Evolutionary conservation across 768 basidiomycete species (phyloP).

Genomic region (Naganishia onofrii): DNA sequence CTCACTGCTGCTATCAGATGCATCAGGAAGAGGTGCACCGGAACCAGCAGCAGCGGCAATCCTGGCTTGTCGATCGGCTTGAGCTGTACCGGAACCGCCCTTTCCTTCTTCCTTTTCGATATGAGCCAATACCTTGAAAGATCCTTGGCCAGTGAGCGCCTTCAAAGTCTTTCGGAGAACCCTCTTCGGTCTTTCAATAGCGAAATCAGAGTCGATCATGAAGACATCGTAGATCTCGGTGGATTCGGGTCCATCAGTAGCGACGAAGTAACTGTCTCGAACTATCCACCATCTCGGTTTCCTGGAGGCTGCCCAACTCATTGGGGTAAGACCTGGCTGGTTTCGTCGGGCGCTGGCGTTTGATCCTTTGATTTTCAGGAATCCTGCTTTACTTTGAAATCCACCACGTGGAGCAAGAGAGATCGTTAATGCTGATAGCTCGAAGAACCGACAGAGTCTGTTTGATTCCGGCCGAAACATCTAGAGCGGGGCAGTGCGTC

Average conservation of each 20-base stretch:
- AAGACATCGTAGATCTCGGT: slow-evolving; percentile 90
- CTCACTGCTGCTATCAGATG: slow-evolving; percentile 2
- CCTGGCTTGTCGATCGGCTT: slow-evolving; percentile 24
- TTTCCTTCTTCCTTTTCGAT: slow-evolving; percentile 27
- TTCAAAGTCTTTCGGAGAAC: slow-evolving; percentile 82
- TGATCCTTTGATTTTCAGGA: slow-evolving; percentile 55
- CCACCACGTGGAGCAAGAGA: slow-evolving; percentile 72
- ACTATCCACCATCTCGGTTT: slow-evolving; percentile 85
- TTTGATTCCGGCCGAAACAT: slow-evolving; percentile 96
- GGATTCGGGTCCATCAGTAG: slow-evolving; percentile 76
- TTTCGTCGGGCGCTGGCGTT: slow-evolving; percentile 50
- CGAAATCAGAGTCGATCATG: slow-evolving; percentile 81
- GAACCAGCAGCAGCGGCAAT: slow-evolving; percentile 33
- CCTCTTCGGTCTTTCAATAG: slow-evolving; percentile 82
- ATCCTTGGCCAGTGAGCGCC: slow-evolving; percentile 57
- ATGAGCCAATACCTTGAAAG: slow-evolving; percentile 30
- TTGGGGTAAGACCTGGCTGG: slow-evolving; percentile 54
- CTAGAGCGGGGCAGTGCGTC: slow-evolving; percentile 53
- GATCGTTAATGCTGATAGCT: slow-evolving; percentile 83
- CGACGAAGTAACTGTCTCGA: slow-evolving; percentile 85
- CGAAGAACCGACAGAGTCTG: slow-evolving; percentile 82
- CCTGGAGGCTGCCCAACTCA: slow-evolving; percentile 55
- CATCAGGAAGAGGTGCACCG: slow-evolving; percentile 28
- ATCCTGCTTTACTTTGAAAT: slow-evolving; percentile 86
- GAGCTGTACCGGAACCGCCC: slow-evolving; percentile 20